Base-by-base conservation (phyloP, 306 rosid species). In the Lathyrus tuberosus region DNA sequence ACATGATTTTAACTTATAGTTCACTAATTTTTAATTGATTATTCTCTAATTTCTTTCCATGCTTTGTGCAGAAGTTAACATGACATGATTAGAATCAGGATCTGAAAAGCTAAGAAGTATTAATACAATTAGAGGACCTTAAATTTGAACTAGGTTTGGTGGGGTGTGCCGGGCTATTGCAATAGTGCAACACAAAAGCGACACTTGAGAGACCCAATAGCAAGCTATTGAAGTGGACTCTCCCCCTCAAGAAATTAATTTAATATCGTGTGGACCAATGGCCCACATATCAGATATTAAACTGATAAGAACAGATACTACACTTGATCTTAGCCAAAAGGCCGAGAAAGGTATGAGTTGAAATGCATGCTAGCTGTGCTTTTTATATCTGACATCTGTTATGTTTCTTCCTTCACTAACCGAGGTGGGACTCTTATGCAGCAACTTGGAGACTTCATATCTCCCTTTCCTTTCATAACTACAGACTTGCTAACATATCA, bases 241-340 rank as follows among this genome's bases (percentile, higher is more conserved):
- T 18, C 28, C 31, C 58, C 58, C 58, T 52, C 31, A 52, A 52
- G 0, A 52, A 20, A 52, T 10, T 4, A 53, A 53, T 53, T 53
- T 53, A 53, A 53, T 53, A 53, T 53, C 33, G 4, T 10, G 59
- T 53, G 59, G 0, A 2, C 33, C 59, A 53, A 10, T 53, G 33
- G 15, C 0, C 15, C 33, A 53, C 59, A 53, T 53, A 53, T 53
- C 59, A 53, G 15, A 53, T 53, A 53, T 53, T 53, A 53, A 53
- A 53, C 15, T 53, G 33, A 53, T 53, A 53, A 53, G 33, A 53
- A 53, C 59, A 53, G 33, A 53, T 53, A 20, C 59, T 53, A 53
- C 59, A 53, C 59, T 53, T 53, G 59, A 53, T 53, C 59, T 53
- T 20, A 53, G 59, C 33, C 59, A 53, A 53, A 53, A 53, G 59